Percentiles rank a stretch among this genome's conserved stretches.
Conservation (phyloP, 1,284 basidiomycete species). For the Fereydounia khargensis region DNA sequence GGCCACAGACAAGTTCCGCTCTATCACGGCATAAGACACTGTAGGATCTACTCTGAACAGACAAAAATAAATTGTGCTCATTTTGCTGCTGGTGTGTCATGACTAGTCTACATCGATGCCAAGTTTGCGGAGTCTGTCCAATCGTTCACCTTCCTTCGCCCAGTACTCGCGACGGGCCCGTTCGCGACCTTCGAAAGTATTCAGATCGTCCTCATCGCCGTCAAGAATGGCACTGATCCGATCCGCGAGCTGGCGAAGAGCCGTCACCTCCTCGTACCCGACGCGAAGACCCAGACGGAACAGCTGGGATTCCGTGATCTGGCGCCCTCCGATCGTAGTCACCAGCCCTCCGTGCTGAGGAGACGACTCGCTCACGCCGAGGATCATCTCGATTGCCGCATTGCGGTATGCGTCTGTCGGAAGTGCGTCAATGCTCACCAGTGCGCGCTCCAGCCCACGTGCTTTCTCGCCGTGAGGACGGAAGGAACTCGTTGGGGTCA, state of each 20-base stretch:
- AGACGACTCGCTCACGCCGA: conserved; percentile 38
- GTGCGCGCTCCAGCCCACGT: conserved; percentile 33
- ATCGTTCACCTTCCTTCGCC: conserved; percentile 30
- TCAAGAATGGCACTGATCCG: conserved; percentile 34
- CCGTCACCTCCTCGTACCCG: conserved; percentile 40
- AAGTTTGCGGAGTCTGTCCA: conserved; percentile 30
- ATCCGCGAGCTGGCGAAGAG: conserved; percentile 46
- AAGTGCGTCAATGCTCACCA: conserved; percentile 44
- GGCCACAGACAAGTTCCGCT: conserved; percentile 59
- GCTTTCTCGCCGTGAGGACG: conserved; percentile 36
- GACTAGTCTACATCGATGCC: conserved; percentile 43
- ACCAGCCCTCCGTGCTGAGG: neutral
- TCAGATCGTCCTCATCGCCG: conserved; percentile 5
- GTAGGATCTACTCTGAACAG: no score
- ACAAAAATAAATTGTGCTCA: no score
- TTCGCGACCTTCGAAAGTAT: conserved; percentile 13
- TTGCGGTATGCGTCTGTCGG: conserved; percentile 45
- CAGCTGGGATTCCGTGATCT: conserved; percentile 51
- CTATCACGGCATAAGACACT: no score
- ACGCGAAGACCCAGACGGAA: conserved; percentile 51
- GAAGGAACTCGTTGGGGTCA: conserved; percentile 21
- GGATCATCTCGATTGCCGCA: conserved; percentile 53
- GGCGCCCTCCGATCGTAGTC: conserved; percentile 13
- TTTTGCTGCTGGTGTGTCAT: no score
- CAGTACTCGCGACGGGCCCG: conserved; percentile 25